Percentiles rank a stretch among this genome's conserved stretches.
Conservation (phyloP, 2,329 filamentous ascomycete species). For the Calonectria pseudoturangicola region DNA sequence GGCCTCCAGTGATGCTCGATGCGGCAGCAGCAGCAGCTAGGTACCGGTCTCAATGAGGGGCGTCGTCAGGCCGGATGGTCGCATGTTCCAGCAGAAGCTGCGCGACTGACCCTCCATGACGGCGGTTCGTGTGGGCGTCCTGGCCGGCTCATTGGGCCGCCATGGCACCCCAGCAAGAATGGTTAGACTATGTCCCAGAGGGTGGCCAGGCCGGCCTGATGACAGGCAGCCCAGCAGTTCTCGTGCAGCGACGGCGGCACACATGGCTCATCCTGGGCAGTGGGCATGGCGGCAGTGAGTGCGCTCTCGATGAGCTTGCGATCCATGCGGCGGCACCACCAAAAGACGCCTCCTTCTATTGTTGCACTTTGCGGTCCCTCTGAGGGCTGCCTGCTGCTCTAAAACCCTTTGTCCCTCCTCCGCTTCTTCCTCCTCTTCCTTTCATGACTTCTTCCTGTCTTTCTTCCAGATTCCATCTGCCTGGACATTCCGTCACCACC, state of each 20-base stretch:
- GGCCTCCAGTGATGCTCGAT: conserved; percentile 39
- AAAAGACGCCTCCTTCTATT: conserved; percentile 12
- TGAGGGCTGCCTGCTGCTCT: conserved; percentile 16
- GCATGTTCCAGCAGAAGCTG: conserved; percentile 53
- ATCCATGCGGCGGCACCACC: conserved; percentile 28
- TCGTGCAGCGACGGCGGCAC: conserved; percentile 21
- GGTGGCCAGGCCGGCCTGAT: conserved; percentile 36
- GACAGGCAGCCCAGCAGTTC: conserved; percentile 35
- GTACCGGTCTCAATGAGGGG: conserved; percentile 31
- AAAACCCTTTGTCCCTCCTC: conserved; percentile 34
- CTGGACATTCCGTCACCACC: conserved; percentile 1
- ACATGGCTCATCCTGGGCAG: conserved; percentile 20
- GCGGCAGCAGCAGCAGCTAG: conserved; percentile 22
- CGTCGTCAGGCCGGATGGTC: conserved; percentile 49
- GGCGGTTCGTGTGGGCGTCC: conserved; percentile 51
- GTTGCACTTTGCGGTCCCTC: neutral
- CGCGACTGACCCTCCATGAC: conserved; percentile 53
- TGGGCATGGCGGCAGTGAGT: neutral
- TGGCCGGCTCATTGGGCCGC: conserved; percentile 52
- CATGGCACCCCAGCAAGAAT: conserved; percentile 48
- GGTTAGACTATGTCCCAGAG: conserved; percentile 32
- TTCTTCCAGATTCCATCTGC: conserved; percentile 7
- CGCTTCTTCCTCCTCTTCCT: neutral
- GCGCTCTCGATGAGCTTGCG: neutral
- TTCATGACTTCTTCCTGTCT: neutral